Evolutionary conservation across 495 filamentous ascomycete genomes (phyloP), one percentile per base, ranked within the genome.

Genomic region (Penicillium taxi): DNA sequence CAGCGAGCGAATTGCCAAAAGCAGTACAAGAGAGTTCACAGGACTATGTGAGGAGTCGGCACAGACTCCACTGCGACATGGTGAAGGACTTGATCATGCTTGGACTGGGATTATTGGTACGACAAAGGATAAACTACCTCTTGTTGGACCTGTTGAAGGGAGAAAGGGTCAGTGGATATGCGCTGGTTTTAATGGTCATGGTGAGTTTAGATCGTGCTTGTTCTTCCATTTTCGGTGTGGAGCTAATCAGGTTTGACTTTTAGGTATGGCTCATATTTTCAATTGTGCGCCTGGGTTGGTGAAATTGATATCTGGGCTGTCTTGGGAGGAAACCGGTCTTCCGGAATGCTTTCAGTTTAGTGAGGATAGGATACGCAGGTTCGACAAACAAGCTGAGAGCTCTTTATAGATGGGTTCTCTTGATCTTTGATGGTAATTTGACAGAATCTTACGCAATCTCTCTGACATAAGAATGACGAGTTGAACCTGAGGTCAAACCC

Each of bases 301-400:
- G 7, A 44, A 38, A n/a, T 21, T 44, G 11, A 33, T 44, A 6
- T 28, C 23, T 6, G 41, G 41, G 3, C n/a, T 16, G 12, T 26
- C 28, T 9, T 44, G 41, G 35, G 11, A 33, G 9, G 41, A 38
- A 14, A 44, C 41, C 5, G 41, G 34, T n/a, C 35, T 44, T 17
- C 41, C 41, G 11, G 35, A 38, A 24, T 44, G 41, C 27, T 44
- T 44, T 29, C 41, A 38, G 9, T 30, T 35, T n/a, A 42, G 26
- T 9, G 35, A 27, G 3, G 39, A 23, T 9, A 42, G 39, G 13
- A 35, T 42, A 6, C 8, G 18, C 20, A 32, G 17, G 11, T 32
- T n/a, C 14, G 17, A 17, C 5, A 17, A 32, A 17, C 29, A 14
- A 5, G 17, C n/a, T 11, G n/a, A 19, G 11, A 17, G 12, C 12